Percentiles rank a stretch among this genome's conserved stretches.
These are phyloP conservation scores for Tremella fuciformis DNA, from an alignment of 768 basidiomycete genomes.

Conservation along the genomic window DNA sequence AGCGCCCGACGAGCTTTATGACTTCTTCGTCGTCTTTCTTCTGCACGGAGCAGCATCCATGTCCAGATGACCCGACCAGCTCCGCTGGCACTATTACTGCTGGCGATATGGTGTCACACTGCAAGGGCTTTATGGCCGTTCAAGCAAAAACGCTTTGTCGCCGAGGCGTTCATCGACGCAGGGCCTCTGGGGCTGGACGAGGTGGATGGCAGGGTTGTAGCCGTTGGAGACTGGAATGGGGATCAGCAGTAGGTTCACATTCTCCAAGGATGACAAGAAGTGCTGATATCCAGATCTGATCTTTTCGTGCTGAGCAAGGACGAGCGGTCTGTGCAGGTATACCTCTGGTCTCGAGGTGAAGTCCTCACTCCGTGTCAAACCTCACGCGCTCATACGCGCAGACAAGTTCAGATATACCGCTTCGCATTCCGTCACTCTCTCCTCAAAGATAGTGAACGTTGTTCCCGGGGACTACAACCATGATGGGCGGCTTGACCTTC, in stretches of 20 bases:
- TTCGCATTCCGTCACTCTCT: slow-evolving; percentile 30
- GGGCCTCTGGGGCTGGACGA: slow-evolving; percentile 68
- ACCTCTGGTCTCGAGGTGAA: slow-evolving; percentile 61
- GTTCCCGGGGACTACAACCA: slow-evolving; percentile 92
- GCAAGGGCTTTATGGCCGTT: slow-evolving; percentile 69
- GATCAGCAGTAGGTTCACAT: slow-evolving; percentile 78
- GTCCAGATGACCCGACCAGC: no score
- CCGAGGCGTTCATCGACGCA: slow-evolving; percentile 74
- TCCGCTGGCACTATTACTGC: neutral
- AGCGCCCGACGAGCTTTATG: no score
- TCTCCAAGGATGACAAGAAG: neutral
- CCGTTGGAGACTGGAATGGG: slow-evolving; percentile 92
- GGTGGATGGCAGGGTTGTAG: slow-evolving; percentile 68
- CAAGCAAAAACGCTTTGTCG: slow-evolving; percentile 75
- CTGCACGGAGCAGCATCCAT: no score
- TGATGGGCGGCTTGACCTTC: slow-evolving; percentile 82
- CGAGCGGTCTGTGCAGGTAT: slow-evolving; percentile 69
- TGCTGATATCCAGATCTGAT: slow-evolving; percentile 62
- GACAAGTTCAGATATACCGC: slow-evolving; percentile 33
- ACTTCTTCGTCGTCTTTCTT: no score
- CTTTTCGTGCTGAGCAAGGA: slow-evolving; percentile 68
- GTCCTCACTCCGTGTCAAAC: slow-evolving; percentile 50
- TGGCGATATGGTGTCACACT: neutral
- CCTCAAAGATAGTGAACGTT: slow-evolving; percentile 65
- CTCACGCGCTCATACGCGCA: slow-evolving; percentile 49